These are phyloP conservation scores for Fusarium cyanostomum DNA, from an alignment of 2,329 filamentous ascomycete species.

Conservation along the genomic window DNA sequence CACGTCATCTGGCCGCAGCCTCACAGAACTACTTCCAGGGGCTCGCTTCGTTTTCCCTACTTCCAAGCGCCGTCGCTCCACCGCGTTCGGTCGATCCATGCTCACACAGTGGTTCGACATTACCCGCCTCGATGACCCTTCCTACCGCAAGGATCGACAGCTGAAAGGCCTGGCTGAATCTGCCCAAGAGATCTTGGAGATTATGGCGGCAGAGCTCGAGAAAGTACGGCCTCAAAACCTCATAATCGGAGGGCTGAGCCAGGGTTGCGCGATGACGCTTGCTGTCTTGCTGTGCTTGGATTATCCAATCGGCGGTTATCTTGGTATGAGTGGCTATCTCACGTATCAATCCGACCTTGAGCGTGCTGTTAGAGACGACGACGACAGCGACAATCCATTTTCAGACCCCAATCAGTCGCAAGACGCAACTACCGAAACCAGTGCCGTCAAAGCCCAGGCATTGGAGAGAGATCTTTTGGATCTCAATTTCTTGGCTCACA, in stretches of 20 bases:
- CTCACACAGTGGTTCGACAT: constrained; percentile 64
- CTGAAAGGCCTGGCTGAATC: constrained; percentile 56
- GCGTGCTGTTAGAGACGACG: constrained; percentile 35
- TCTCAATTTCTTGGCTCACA: constrained; percentile 38
- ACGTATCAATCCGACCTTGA: constrained; percentile 52
- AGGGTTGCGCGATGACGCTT: constrained; percentile 60
- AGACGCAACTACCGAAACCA: constrained; percentile 17
- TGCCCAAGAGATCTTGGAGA: constrained; percentile 44
- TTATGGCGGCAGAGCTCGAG: constrained; percentile 49
- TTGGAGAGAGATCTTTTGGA: constrained; percentile 47
- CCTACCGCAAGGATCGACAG: constrained; percentile 54
- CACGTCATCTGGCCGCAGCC: constrained; percentile 35
- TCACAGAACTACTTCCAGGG: constrained; percentile 49
- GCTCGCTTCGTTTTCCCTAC: constrained; percentile 63
- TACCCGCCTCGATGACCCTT: constrained; percentile 52
- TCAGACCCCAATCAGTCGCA: constrained; percentile 24
- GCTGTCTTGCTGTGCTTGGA: constrained; percentile 53
- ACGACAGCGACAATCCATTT: constrained; percentile 40
- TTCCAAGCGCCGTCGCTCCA: constrained; percentile 55
- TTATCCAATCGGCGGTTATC: constrained; percentile 51
- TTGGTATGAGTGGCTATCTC: constrained; percentile 59
- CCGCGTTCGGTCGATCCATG: constrained; percentile 52
- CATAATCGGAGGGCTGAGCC: constrained; percentile 61
- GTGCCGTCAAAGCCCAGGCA: constrained; percentile 40
- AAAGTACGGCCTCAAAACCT: constrained; percentile 50